Conservation (phyloP, 768 basidiomycete genomes). For the Nidula microcarpa region DNA sequence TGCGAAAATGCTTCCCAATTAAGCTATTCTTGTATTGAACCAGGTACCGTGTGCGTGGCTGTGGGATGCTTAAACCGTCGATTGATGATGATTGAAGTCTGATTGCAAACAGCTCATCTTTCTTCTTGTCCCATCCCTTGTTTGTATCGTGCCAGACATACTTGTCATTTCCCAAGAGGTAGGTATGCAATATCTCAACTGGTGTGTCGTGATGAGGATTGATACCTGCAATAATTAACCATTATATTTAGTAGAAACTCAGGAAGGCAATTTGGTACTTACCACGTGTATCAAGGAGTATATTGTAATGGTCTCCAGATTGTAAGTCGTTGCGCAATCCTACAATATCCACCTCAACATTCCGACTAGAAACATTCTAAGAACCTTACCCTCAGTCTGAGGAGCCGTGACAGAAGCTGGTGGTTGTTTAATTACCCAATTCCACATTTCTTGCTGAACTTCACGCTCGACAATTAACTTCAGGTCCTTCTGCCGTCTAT, state of each 20-base stretch:
- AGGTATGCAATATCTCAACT: constrained; percentile 32
- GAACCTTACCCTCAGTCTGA: too few relatives aligned
- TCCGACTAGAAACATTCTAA: too few relatives aligned
- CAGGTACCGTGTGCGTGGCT: constrained; percentile 23
- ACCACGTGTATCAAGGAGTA: constrained; percentile 15
- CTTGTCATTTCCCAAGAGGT: constrained; percentile 30
- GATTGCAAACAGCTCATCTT: constrained; percentile 16
- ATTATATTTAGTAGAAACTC: neutral
- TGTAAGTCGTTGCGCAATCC: constrained; percentile 3
- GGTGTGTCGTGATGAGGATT: constrained; percentile 31
- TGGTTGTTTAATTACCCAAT: constrained; percentile 16
- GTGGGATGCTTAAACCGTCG: constrained; percentile 19
- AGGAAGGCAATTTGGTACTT: constrained; percentile 4
- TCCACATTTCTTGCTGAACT: constrained; percentile 13
- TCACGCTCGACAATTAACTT: constrained; percentile 5
- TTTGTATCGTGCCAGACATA: constrained; percentile 26
- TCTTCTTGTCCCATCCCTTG: constrained; percentile 15
- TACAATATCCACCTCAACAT: too few relatives aligned
- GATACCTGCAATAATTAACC: too few relatives aligned
- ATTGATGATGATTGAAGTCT: constrained; percentile 18
- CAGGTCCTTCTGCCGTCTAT: too few relatives aligned
- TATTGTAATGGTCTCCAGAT: constrained; percentile 16
- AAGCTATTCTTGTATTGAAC: constrained; percentile 27
- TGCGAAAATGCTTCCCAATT: constrained; percentile 33
- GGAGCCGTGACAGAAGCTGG: constrained; percentile 2